Evolutionary conservation across 2,329 filamentous ascomycete species (phyloP), one percentile per base, ranked within the genome.

Genomic region (Pseudogymnoascus sp.): DNA sequence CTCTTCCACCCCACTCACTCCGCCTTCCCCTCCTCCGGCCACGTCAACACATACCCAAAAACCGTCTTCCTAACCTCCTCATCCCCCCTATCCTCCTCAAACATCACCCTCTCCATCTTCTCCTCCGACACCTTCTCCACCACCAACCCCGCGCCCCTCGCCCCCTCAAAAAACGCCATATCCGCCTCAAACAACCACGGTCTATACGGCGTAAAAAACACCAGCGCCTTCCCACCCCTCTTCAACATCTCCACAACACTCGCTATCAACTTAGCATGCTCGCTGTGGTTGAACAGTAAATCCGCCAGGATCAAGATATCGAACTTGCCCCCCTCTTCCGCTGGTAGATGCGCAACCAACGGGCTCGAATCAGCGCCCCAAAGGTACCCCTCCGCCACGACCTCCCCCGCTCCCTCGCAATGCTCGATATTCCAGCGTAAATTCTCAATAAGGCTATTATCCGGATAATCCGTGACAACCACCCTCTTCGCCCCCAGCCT

Each of bases 181-280:
- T 96, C 95, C 75, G 91, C 89, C 66, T 92, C 83, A 70, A 89
- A 81, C 72, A 97, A 79, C 93, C 93, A 97, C 1, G 93, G 93
- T 66, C 95, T 82, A 76, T 97, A 96, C 18, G 91, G 93, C 0
- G 93, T 96, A 78, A 97, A 97, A 75, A 97, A 96, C 6, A 97
- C 92, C 69, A 93, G 84, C 1, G 92, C 91, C 56, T 68, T 70
- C 9, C 67, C 65, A 12, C 53, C 34, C 0, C 14, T 62, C 65
- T 77, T 80, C 70, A 97, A 75, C 14, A 88, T 90, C 71, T 82
- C 73, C 70, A 83, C 79, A 65, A 97, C 84, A 3, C 88, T 91
- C 67, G 83, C 81, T 67, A 96, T 80, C 65, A 97, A 80, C 70
- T 90, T 91, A 1, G 77, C 79, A 72, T 97, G 93, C 77, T 96